phyloP scores from a whole-genome alignment of 2,329 filamentous ascomycete species.

The Colletotrichum orbiculare region DNA sequence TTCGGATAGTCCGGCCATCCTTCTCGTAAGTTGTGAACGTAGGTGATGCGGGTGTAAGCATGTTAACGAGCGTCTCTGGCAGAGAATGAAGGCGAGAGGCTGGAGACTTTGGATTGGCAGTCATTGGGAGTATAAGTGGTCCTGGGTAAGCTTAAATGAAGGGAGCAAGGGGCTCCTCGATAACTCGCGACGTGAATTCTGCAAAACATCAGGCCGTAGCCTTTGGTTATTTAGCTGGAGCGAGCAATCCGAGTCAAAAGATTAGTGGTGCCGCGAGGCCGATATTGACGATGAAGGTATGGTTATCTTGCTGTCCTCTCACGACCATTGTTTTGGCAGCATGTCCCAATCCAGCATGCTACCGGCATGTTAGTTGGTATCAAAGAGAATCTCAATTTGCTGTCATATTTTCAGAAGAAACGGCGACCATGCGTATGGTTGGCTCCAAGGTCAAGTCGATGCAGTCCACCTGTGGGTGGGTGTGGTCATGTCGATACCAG shows the following conservation, averaged over 20 bases:
- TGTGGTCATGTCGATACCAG: slow-evolving; percentile 8
- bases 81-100: not conserved
- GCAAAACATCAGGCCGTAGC: no score
- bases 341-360: slow-evolving; percentile 13
- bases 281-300: no score
- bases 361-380: not conserved
- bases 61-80: not conserved
- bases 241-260: no score
- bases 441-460: not conserved
- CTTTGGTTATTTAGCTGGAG: no score
- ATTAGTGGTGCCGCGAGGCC: no score
- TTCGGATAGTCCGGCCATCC: not conserved
- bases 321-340: slow-evolving; percentile 6
- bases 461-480: not conserved
- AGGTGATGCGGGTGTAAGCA: not conserved
- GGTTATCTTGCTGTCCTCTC: no score
- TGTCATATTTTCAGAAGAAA: not conserved
- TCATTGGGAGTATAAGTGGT: slow-evolving; percentile 8
- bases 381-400: slow-evolving; percentile 10
- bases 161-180: no score
- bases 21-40: not conserved
- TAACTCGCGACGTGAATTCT: no score
- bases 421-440: slow-evolving; percentile 14
- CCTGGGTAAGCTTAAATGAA: slow-evolving; percentile 28
- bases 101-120: not conserved